Percentiles rank a stretch among this genome's conserved stretches.
These are phyloP conservation scores for Pseudogymnoascus sp. DNA, from an alignment of 2,329 filamentous ascomycete species.

Conservation along the genomic window DNA sequence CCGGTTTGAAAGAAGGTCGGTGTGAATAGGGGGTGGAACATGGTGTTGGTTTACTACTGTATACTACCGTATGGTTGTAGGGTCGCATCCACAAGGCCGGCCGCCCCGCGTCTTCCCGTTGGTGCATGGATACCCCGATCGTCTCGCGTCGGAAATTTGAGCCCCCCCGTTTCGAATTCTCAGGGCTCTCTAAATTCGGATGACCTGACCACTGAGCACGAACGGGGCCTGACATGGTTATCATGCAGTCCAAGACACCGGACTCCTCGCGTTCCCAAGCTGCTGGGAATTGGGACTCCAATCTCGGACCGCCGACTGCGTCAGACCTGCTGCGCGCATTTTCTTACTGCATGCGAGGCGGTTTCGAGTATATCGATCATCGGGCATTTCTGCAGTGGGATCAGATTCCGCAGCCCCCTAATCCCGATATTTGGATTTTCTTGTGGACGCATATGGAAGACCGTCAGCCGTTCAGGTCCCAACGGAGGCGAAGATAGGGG, in stretches of 20 bases:
- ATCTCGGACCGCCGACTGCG: neutral
- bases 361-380: neutral
- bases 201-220: neutral
- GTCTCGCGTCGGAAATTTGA: constrained; percentile 1
- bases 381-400: neutral
- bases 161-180: neutral
- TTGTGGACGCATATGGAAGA: neutral
- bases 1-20: neutral
- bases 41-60: neutral
- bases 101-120: neutral
- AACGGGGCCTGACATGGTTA: neutral
- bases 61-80: neutral
- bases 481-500: neutral
- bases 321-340: neutral
- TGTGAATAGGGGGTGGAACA: neutral
- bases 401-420: neutral
- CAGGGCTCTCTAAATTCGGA: neutral
- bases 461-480: neutral
- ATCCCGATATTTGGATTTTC: neutral
- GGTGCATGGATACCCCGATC: neutral
- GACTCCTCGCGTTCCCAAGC: neutral
- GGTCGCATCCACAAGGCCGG: neutral
- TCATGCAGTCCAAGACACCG: neutral
- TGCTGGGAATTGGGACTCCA: neutral
- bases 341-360: neutral